Evolutionary conservation across 208 protist species (phyloP), one percentile per base, ranked within the genome.

Genomic region (Entamoeba moshkovskii): DNA sequence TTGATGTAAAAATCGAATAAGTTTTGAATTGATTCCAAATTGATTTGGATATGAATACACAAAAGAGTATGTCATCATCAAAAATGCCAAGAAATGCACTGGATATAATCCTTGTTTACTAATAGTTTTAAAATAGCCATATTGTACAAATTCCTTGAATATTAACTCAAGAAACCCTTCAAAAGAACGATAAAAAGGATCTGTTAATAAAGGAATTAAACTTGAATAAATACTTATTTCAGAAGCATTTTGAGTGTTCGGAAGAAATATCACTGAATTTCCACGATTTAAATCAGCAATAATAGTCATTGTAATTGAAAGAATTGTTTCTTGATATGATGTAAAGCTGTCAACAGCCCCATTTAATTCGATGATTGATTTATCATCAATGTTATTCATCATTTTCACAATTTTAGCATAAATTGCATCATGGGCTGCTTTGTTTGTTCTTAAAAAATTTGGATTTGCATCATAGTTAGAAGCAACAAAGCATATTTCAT

Each of bases 121-220:
- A 38, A 73, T 38, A 25, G 59, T 73, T 25, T 38, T 73, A 38
- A 73, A 73, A 94, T 99, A 98, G 5, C 98, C 98, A 95, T 98
- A 98, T 8, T 95, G 91, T 13, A 98, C 91, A 97, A 97, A 99
- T 29, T 99, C 98, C 94, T 98, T 98, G 91, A 98, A 97, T 45
- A 99, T 96, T 3, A 99, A 94, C 0, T 97, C 94, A 8, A 94
- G 45, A 94, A 98, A 98, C 44, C 98, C 98, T 38, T 94, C 85
- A 38, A 97, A 95, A 4, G 96, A 97, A n/a, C 98, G 95, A 94
- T 98, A 99, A 95, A 97, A 98, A 3, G 97, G 96, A 94, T 99
- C 98, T 2, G 99, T 93, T 18, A 98, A 93, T 38, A 99, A 25
- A 95, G 98, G 94, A 15, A 97, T 92, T 0, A 99, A 95, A 1